These are phyloP conservation scores for Ballota nigra DNA, from an alignment of 257 asterid genomes.

Conservation along the genomic window DNA sequence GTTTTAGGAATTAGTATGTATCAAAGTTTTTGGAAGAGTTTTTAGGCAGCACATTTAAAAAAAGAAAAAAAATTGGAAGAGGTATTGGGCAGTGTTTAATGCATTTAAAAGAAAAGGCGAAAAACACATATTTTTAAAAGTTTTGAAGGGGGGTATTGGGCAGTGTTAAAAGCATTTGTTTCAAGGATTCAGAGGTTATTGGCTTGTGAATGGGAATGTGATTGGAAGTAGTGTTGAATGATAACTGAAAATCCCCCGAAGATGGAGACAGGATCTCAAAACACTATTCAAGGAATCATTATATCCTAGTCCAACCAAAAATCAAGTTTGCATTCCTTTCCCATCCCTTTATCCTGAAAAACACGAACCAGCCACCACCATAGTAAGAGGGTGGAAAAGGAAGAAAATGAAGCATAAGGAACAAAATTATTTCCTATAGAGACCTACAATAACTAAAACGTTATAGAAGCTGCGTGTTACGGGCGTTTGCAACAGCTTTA, in stretches of 20 bases:
- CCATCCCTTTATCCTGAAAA: not conserved
- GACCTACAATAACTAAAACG: not conserved
- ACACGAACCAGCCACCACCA: not conserved
- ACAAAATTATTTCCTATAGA: constrained; percentile 3
- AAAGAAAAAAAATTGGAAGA: not conserved
- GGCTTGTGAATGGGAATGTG: not conserved
- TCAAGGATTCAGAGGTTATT: not conserved
- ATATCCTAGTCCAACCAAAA: not conserved
- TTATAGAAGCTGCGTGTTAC: not conserved
- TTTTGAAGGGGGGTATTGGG: not conserved
- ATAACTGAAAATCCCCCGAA: not conserved
- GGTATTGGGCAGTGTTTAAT: not conserved
- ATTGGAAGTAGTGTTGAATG: not conserved
- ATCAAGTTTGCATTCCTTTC: not conserved
- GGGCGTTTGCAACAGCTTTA: not conserved
- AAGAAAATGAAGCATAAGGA: not conserved
- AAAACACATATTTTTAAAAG: not conserved
- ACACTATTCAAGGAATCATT: not conserved
- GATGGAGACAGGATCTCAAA: not conserved
- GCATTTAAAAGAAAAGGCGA: not conserved
- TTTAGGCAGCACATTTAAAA: not conserved
- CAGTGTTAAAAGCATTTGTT: not conserved
- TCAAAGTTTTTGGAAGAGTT: not conserved
- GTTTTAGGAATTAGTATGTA: not conserved
- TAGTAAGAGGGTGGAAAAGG: not conserved